Conservation (phyloP, 2,329 filamentous ascomycete species). For the Ceratocystis alfenasii region DNA sequence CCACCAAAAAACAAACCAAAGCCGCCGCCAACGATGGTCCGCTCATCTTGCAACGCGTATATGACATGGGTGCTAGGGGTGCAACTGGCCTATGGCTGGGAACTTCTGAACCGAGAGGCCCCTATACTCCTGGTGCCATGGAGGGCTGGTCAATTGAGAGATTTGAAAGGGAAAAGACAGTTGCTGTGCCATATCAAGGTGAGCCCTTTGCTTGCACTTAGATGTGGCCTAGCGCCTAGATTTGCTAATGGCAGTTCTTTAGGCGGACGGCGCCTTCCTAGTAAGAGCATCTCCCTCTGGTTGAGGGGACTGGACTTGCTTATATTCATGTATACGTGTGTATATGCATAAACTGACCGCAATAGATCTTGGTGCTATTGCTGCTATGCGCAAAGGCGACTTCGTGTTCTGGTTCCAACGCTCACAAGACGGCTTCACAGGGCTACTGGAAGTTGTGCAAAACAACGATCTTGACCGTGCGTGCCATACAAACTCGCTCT, state of each 20-base stretch:
- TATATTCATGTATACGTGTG: not conserved
- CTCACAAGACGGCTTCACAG: slow-evolving; percentile 13
- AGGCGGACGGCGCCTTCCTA: slow-evolving; percentile 14
- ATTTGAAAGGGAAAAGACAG: slow-evolving; percentile 11
- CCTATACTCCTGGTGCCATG: slow-evolving; percentile 12
- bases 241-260: not conserved
- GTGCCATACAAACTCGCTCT: not conserved
- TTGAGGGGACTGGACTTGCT: not conserved
- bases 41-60: not conserved
- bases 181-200: slow-evolving; percentile 11
- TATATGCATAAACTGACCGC: not conserved
- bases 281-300: not conserved
- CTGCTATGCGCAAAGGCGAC: slow-evolving; percentile 18
- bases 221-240: not conserved
- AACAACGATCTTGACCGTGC: not conserved
- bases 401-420: slow-evolving; percentile 20
- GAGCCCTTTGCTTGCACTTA: not conserved
- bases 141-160: slow-evolving; percentile 9
- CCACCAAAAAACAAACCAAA: not conserved
- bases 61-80: slow-evolving; percentile 5
- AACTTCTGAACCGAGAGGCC: slow-evolving; percentile 12
- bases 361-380: slow-evolving; percentile 17
- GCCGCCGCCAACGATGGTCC: not conserved
- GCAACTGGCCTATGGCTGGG: slow-evolving; percentile 18
- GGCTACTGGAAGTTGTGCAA: slow-evolving; percentile 10